Evolutionary conservation across 169 alveolate species (phyloP).

Genomic region (Plasmodium cynomolgi): DNA sequence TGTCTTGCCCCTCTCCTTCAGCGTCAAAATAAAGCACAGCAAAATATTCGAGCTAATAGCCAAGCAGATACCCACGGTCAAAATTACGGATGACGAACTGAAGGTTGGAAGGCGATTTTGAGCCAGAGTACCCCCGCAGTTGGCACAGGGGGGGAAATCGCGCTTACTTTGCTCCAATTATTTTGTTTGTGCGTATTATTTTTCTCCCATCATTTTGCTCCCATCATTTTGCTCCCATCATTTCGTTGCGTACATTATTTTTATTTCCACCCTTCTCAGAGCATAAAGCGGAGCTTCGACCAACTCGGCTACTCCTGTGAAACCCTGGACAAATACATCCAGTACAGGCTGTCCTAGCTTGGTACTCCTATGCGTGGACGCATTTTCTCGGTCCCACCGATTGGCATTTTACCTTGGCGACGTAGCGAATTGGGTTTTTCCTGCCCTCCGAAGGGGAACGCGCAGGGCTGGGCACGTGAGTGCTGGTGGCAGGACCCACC

Average conservation of each 20-base stretch:
- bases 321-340: constrained; percentile 62
- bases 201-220: not conserved
- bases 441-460: not conserved
- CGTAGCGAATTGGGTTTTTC: not conserved
- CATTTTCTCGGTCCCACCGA: too few relatives aligned
- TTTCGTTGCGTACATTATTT: not conserved
- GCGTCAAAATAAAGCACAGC: constrained; percentile 70
- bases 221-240: not conserved
- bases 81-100: constrained; percentile 71
- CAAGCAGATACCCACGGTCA: constrained; percentile 64
- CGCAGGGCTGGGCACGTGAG: not conserved
- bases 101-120: not conserved
- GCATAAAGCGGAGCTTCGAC: constrained; percentile 27
- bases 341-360: constrained; percentile 29
- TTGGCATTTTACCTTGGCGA: not conserved
- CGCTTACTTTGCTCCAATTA: not conserved
- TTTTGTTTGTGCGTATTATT: not conserved
- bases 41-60: constrained; percentile 60
- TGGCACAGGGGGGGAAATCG: not conserved
- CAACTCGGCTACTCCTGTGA: constrained; percentile 50
- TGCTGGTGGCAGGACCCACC: not conserved
- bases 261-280: not conserved
- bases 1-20: not conserved
- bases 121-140: not conserved
- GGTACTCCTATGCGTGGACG: not conserved